Evolutionary conservation across 306 rosid genomes (phyloP).

Genomic region (Sechiopsis laciniata): DNA sequence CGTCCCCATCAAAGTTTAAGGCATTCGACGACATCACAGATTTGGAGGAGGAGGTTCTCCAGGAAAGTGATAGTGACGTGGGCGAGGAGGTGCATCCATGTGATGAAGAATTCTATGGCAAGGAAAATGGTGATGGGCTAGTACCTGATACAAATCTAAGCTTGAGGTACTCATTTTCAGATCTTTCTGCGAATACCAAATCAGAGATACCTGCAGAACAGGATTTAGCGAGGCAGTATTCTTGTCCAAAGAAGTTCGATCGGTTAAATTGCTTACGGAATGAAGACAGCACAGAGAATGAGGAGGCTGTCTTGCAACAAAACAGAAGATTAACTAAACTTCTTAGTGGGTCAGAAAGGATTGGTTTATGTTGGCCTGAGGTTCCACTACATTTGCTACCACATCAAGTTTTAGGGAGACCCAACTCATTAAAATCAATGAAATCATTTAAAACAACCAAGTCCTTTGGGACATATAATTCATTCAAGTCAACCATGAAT

Average conservation of each 20-base stretch:
- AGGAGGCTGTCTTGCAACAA: constrained; percentile 28
- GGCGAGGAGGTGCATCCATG: constrained; percentile 78
- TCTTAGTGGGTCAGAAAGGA: constrained; percentile 70
- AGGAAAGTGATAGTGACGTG: constrained; percentile 69
- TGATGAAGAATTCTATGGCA: constrained; percentile 44
- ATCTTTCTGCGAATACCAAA: constrained; percentile 32
- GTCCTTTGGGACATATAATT: constrained; percentile 42
- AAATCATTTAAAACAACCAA: constrained; percentile 51
- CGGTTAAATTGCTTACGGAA: constrained; percentile 57
- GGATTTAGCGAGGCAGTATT: constrained; percentile 39
- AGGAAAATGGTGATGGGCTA: constrained; percentile 24
- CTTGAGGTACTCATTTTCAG: constrained; percentile 32
- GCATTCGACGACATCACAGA: constrained; percentile 52
- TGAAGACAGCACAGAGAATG: constrained; percentile 28
- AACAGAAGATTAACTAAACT: constrained; percentile 46
- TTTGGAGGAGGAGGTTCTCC: constrained; percentile 62
- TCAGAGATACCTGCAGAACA: constrained; percentile 26
- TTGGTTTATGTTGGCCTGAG: constrained; percentile 94
- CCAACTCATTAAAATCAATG: constrained; percentile 41
- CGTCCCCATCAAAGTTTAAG: constrained; percentile 82
- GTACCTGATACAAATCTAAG: constrained; percentile 23
- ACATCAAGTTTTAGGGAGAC: constrained; percentile 43
- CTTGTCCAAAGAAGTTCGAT: constrained; percentile 51
- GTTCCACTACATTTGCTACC: constrained; percentile 60
- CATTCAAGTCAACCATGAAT: constrained; percentile 53